phyloP scores from a whole-genome alignment of 192 early-diverging fungal species.

The Linnemannia zychae region DNA sequence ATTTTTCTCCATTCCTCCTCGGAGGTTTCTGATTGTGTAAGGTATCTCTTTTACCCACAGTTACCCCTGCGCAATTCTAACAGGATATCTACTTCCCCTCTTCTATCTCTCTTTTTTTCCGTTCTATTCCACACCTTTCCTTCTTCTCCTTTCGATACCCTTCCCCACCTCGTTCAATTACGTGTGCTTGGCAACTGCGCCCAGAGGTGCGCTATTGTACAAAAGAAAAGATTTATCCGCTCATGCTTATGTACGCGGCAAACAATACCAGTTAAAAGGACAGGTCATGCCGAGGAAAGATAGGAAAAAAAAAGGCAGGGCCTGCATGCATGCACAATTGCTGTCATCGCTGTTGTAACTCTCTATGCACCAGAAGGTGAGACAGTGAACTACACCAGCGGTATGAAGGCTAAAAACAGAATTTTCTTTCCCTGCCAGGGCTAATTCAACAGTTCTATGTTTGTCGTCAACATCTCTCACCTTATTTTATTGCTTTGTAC shows the following conservation, averaged over 20 bases:
- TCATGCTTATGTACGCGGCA: not conserved
- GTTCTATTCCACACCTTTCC: too few relatives aligned
- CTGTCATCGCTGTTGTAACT: not conserved
- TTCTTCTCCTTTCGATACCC: too few relatives aligned
- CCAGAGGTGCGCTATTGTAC: too few relatives aligned
- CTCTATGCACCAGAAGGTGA: not conserved
- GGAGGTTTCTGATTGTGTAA: too few relatives aligned
- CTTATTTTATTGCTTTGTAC: not conserved
- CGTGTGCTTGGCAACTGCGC: too few relatives aligned
- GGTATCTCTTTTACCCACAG: too few relatives aligned
- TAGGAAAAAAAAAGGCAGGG: not conserved
- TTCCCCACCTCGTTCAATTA: too few relatives aligned
- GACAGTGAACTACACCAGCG: not conserved
- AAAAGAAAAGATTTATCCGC: not conserved
- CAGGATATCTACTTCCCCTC: too few relatives aligned
- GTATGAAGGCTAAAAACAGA: conserved; percentile 2
- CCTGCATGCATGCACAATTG: not conserved
- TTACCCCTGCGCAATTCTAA: too few relatives aligned
- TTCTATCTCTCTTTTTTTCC: too few relatives aligned
- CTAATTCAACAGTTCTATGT: not conserved
- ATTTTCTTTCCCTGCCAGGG: not conserved
- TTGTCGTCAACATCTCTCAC: not conserved
- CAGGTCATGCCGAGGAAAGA: not conserved
- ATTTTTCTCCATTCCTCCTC: too few relatives aligned
- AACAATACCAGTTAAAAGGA: not conserved